Percentiles rank a stretch among this genome's conserved stretches.
These are phyloP conservation scores for Xylaria sp. DNA, from an alignment of 2,329 filamentous ascomycete species.

Conservation along the genomic window DNA sequence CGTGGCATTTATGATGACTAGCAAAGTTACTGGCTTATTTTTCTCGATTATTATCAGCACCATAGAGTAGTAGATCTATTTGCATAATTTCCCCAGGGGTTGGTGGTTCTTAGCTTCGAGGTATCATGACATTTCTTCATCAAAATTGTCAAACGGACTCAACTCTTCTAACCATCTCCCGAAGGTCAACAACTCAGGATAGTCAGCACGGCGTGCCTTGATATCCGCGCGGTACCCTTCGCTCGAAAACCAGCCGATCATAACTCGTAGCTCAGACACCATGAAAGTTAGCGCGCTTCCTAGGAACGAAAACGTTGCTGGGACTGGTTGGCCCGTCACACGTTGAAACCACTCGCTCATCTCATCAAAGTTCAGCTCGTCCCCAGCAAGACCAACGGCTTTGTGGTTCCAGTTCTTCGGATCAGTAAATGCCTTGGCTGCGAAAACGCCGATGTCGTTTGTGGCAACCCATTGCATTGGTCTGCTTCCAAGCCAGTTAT, in stretches of 20 bases:
- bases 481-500: slow-evolving; percentile 48
- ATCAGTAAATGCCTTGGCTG: slow-evolving; percentile 54
- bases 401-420: slow-evolving; percentile 51
- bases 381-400: slow-evolving; percentile 56
- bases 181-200: slow-evolving; percentile 48
- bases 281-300: slow-evolving; percentile 47
- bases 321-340: slow-evolving; percentile 45
- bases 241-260: slow-evolving; percentile 51
- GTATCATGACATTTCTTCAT: slow-evolving; percentile 1
- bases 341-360: slow-evolving; percentile 44
- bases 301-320: slow-evolving; percentile 46
- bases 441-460: slow-evolving; percentile 58
- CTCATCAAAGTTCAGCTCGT: slow-evolving; percentile 54
- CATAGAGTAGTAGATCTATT: neutral
- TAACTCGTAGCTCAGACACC: slow-evolving; percentile 46
- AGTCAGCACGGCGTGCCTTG: slow-evolving; percentile 43
- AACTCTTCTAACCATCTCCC: slow-evolving; percentile 48
- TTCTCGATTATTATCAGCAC: neutral
- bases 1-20: neutral
- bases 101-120: neutral
- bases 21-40: neutral
- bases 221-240: slow-evolving; percentile 51
- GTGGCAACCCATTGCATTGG: slow-evolving; percentile 55
- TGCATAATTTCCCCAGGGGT: neutral
- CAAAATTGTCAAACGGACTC: slow-evolving; percentile 44